These are phyloP conservation scores for Wickerhamiella vanderwaltii DNA, from an alignment of 805 yeast species.

Conservation along the genomic window DNA sequence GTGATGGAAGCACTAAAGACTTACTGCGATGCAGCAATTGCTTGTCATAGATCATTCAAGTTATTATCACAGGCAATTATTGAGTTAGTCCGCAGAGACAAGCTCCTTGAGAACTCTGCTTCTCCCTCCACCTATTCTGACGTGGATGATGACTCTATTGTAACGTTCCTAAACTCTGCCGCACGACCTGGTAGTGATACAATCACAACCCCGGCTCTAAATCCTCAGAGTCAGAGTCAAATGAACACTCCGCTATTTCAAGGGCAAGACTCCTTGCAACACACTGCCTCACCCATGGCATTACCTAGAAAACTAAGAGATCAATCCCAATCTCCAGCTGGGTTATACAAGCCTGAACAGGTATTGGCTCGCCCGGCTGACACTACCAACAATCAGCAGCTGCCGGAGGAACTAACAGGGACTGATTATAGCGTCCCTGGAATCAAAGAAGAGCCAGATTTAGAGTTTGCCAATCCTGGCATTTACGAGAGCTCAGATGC, in stretches of 20 bases:
- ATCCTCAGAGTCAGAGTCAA: neutral
- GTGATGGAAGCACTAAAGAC: conserved; percentile 14
- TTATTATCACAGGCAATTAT: conserved; percentile 12
- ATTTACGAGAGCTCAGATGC: conserved; percentile 3
- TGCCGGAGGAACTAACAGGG: neutral
- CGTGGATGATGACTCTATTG: conserved; percentile 9
- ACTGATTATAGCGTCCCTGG: neutral
- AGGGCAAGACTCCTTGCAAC: neutral
- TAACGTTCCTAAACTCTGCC: conserved; percentile 2
- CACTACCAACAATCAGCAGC: neutral
- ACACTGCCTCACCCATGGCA: neutral
- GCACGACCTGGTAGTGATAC: neutral
- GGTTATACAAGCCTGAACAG: neutral
- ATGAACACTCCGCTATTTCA: neutral
- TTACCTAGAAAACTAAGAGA: no score
- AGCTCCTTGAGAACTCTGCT: neutral
- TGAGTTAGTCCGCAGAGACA: conserved; percentile 12
- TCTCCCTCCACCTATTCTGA: conserved; percentile 4
- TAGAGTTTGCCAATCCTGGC: neutral
- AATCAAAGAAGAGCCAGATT: neutral
- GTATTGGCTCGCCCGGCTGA: neutral
- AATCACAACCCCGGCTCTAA: neutral
- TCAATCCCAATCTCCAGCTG: no score
- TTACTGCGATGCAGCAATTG: conserved; percentile 16
- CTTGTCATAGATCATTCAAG: conserved; percentile 13